Evolutionary conservation across 2,329 filamentous ascomycete species (phyloP).

Genomic region (Metarhizium album): DNA sequence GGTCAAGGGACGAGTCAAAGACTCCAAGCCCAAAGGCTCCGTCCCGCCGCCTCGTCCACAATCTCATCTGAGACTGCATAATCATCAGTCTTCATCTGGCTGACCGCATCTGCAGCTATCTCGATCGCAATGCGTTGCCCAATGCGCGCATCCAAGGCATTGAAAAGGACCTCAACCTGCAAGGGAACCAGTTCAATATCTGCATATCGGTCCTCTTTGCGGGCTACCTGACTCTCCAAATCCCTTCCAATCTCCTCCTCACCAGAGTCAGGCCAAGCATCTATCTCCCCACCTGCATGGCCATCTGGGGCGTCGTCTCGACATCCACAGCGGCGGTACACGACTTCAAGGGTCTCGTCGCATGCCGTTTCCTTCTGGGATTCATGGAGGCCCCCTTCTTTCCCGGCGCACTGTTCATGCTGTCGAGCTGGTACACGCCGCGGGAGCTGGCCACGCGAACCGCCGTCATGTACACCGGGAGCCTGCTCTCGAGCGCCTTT

Average conservation of each 20-base stretch:
- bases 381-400: constrained; percentile 30
- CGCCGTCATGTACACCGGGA: constrained; percentile 33
- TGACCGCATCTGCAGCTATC: constrained; percentile 1
- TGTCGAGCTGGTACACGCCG: constrained; percentile 44
- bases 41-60: not conserved
- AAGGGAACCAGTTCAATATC: constrained; percentile 2
- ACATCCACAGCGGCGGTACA: constrained; percentile 30
- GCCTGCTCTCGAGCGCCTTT: constrained; percentile 26
- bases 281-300: constrained; percentile 29
- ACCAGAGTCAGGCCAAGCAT: constrained; percentile 29
- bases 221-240: constrained; percentile 22
- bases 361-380: constrained; percentile 29
- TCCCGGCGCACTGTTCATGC: constrained; percentile 25
- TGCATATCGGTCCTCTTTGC: constrained; percentile 25
- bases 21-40: no score
- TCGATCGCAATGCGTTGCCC: constrained; percentile 6
- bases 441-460: constrained; percentile 34
- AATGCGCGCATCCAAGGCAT: constrained; percentile 6
- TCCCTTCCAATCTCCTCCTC: constrained; percentile 30
- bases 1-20: no score
- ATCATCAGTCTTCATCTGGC: not conserved
- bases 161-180: constrained; percentile 1
- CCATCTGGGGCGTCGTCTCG: constrained; percentile 28
- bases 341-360: constrained; percentile 30
- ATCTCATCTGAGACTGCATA: no score